Evolutionary conservation across 352 stramenopile species (phyloP).

Genomic region (Phytopythium ostracodes): DNA sequence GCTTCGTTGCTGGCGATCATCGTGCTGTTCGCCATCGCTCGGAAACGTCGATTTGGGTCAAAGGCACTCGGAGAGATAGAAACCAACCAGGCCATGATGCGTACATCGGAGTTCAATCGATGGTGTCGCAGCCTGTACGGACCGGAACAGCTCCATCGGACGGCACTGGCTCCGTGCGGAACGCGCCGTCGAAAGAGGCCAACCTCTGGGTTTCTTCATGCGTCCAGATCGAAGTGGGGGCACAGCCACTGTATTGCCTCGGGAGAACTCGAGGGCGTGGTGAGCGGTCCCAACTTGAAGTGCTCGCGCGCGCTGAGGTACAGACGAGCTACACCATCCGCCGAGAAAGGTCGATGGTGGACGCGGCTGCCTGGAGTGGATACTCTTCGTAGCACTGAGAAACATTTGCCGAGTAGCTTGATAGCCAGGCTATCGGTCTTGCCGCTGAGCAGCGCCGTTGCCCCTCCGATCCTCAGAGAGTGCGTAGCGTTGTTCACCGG

Average conservation of each 20-base stretch:
- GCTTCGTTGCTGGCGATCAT: not conserved
- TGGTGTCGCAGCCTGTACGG: not conserved
- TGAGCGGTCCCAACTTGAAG: not conserved
- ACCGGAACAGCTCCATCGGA: not conserved
- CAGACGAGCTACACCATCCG: not conserved
- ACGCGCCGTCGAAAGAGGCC: not conserved
- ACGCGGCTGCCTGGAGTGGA: constrained; percentile 6
- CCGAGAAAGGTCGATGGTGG: not conserved
- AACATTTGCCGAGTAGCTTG: constrained; percentile 17
- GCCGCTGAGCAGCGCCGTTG: constrained; percentile 11
- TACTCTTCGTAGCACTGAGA: constrained; percentile 18
- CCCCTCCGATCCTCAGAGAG: constrained; percentile 14
- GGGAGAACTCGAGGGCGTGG: not conserved
- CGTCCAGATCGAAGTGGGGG: too few relatives aligned
- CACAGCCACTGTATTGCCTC: too few relatives aligned
- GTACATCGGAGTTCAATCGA: not conserved
- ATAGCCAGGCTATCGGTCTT: constrained; percentile 12
- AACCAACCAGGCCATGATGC: not conserved
- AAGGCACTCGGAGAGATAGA: not conserved
- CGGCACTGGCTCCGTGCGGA: not conserved
- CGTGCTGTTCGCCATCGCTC: not conserved
- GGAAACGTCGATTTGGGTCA: not conserved
- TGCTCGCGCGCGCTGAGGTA: not conserved
- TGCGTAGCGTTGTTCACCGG: constrained; percentile 14
- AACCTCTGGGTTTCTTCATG: not conserved